Evolutionary conservation across 352 stramenopile genomes (phyloP), one percentile per base, ranked within the genome.

Genomic region (Globisporangium lucens): DNA sequence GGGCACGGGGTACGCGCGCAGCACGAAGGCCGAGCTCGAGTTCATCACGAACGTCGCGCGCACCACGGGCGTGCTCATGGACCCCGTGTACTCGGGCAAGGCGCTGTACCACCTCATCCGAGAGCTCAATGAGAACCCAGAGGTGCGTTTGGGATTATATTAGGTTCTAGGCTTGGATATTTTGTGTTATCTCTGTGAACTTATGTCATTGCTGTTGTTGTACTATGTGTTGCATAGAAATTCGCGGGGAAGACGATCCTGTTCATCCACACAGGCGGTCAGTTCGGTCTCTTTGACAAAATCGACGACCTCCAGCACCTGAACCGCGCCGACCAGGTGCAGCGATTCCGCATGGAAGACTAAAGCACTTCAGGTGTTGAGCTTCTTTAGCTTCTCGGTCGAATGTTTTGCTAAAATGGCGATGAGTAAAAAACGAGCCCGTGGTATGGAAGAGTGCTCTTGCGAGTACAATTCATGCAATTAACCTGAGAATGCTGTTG

Each of bases 211-310:
- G 43, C n/a, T 22, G 43, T 49, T 60, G 33, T 46, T 46, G 35
- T 62, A 13, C n/a, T 22, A 3, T 56, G 63, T 30, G 22, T 15
- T 29, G 29, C 36, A 13, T 60, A 92, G 78, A 95, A 91, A 83
- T 95, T 95, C 52, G 75, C 74, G 38, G 88, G 88, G 22, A 91
- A 89, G 56, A 86, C 71, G 30, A 93, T 97, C 64, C 65, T 98
- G 8, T 98, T 98, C 69, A 85, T 96, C 61, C 93, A 98, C 75
- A 98, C 93, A 0, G 93, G 93, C 30, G 91, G 93, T 7, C 85
- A 93, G 57, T 91, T 98, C 49, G 91, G 93, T 6, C 72, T 98
- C 35, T 98, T 90, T 74, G 93, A 98, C 76, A 98, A 98, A 71
- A 83, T 77, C 17, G 72, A 87, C 67, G 80, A 93, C 46, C 74